These are phyloP conservation scores for Lachancea nothofagi DNA, from an alignment of 805 yeast genomes.

Conservation along the genomic window DNA sequence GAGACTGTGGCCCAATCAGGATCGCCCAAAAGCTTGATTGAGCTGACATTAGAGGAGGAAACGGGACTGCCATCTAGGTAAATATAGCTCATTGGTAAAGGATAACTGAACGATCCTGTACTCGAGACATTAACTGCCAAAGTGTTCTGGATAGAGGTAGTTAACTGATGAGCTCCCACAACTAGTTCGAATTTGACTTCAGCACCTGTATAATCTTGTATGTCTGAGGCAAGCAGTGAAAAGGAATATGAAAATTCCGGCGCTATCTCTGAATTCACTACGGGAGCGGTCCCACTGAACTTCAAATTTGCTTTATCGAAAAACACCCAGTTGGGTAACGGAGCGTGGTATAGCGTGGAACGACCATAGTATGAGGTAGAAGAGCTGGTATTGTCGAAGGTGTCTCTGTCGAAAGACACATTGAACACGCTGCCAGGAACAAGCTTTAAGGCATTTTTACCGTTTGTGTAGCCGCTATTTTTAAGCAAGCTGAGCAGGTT, in stretches of 20 bases:
- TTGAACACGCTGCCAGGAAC: conserved; percentile 63
- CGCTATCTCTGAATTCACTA: conserved; percentile 79
- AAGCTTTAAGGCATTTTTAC: conserved; percentile 66
- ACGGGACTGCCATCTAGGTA: conserved; percentile 57
- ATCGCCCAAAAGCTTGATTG: conserved; percentile 42
- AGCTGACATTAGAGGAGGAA: conserved; percentile 46
- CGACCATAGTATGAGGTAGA: conserved; percentile 69
- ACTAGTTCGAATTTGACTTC: conserved; percentile 63
- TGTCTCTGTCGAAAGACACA: conserved; percentile 54
- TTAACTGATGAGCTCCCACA: conserved; percentile 84
- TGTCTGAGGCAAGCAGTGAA: conserved; percentile 73
- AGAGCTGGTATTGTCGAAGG: conserved; percentile 48
- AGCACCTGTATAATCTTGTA: conserved; percentile 65
- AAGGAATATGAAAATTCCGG: conserved; percentile 73
- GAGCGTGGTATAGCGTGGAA: conserved; percentile 65
- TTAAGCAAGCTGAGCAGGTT: conserved; percentile 46
- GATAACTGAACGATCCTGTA: conserved; percentile 46
- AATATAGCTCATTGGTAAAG: conserved; percentile 59
- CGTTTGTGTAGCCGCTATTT: conserved; percentile 69
- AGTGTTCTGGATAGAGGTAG: conserved; percentile 56
- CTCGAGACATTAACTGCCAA: conserved; percentile 63
- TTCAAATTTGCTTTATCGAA: conserved; percentile 59
- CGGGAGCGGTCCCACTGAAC: conserved; percentile 84
- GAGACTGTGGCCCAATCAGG: conserved; percentile 57
- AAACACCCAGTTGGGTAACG: conserved; percentile 84